Conservation (phyloP, 2,329 filamentous ascomycete genomes). For the Claviceps sp. region DNA sequence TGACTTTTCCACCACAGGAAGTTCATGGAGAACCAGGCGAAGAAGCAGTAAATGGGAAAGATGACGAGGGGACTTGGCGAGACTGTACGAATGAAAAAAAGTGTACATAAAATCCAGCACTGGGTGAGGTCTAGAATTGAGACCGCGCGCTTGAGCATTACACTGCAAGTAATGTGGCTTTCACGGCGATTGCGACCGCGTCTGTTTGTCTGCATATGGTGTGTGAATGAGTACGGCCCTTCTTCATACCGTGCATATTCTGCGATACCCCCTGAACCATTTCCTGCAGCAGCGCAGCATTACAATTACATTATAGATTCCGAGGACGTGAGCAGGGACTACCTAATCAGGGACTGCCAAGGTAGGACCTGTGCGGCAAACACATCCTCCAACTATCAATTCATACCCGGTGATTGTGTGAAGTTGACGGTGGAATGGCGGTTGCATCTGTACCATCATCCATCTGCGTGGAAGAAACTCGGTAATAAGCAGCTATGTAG, state of each 20-base stretch:
- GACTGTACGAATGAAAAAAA: constrained; percentile 16
- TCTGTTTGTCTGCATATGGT: not conserved
- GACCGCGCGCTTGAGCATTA: not conserved
- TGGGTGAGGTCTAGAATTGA: not conserved
- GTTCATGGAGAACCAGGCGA: constrained; percentile 27
- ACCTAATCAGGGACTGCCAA: not conserved
- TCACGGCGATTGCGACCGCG: not conserved
- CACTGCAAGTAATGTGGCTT: not conserved
- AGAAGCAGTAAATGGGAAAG: constrained; percentile 23
- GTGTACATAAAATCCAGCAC: constrained; percentile 19
- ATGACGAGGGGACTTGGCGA: constrained; percentile 5
- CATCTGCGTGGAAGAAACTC: not conserved
- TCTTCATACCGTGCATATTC: not conserved
- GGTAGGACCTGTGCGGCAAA: not conserved
- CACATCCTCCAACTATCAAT: not conserved
- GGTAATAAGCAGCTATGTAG: not conserved
- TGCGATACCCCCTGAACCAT: not conserved
- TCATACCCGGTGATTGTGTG: not conserved
- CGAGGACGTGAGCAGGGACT: not conserved
- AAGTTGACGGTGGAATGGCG: not conserved
- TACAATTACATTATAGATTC: not conserved
- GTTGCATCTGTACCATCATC: not conserved
- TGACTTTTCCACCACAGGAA: constrained; percentile 16
- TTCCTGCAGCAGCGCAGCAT: not conserved
- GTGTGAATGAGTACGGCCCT: not conserved